Evolutionary conservation across 495 filamentous ascomycete species (phyloP), one percentile per base, ranked within the genome.

Genomic region (Parmelia sp.): DNA sequence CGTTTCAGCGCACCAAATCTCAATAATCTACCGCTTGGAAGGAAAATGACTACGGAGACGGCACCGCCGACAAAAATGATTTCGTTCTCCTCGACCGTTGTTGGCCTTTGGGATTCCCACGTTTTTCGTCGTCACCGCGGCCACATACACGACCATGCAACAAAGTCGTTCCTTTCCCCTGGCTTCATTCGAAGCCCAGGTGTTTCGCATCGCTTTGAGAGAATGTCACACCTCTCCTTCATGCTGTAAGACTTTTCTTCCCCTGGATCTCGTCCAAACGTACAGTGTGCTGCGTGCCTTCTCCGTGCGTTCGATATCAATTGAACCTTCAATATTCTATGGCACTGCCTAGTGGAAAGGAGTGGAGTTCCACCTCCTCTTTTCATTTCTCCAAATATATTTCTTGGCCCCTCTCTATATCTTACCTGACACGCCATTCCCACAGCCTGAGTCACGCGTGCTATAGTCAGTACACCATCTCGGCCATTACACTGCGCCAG

Each of bases 211-310:
- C 27, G 15, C 51, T 33, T 33, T 55, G 15, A 10, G 31, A 21
- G n/a, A 21, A 10, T 55, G 51, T 55, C 17, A 55, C 51, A 55
- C 5, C 5, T 8, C 17, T 55, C 51, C 29, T 21, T 29, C 12
- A 8, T 10, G 4, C 14, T 31, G 12, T 33, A 19, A 33, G 21
- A 12, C 0, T 33, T 14, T 23, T 5, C 17, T 4, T 8, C 51
- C 15, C 51, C 17, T 55, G 51, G 51, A 33, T 21, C 51, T 33
- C 17, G n/a, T 55, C 29, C 51, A 55, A 10, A 55, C 47, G 47
- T 27, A 29, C 51, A 55, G 51, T 21, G 51, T 55, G 31, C 51
- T 55, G 51, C 29, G 29, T 55, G 51, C 51, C 51, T 55, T 33
- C 15, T 10, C 51, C 51, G 29, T 33, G 21, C 2, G 25, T n/a